Evolutionary conservation across 2,329 filamentous ascomycete genomes (phyloP), one percentile per base, ranked within the genome.

Genomic region (Tolypocladium sp.): DNA sequence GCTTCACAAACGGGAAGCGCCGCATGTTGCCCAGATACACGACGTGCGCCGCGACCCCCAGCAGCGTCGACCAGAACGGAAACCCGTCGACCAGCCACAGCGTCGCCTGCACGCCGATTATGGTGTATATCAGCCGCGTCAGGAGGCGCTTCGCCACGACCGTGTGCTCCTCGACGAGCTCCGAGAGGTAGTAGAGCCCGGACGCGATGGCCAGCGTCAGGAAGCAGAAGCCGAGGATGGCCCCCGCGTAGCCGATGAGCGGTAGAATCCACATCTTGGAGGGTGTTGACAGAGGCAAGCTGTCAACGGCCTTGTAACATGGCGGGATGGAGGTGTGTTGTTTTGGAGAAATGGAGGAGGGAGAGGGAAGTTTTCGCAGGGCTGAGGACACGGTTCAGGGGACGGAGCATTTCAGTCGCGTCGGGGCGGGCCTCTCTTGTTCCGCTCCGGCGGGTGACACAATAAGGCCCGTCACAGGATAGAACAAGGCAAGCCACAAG

Each of bases 171-270:
- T 99, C 94, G 62, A 99, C 94, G 17, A 97, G 86, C 74, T 99
- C 94, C 30, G 93, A 97, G 58, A 99, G 88, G 74, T 99, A 99
- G 78, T 99, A 99, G 33, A 99, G 86, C 42, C 94, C 94, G n/a
- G 92, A 97, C 44, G 94, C 94, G 70, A 99, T 97, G 59, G 93
- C 92, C 62, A 99, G 82, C 25, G 94, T 97, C 65, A 99, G 80
- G 76, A 99, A 97, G 69, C 85, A 86, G 78, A 99, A 99, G 72
- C 93, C 93, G 62, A 96, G 78, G 63, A 92, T 77, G 66, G 95
- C 86, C 69, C 94, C 94, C 40, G 92, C 74, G 70, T 96, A 97
- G 69, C 94, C 94, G 68, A 99, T 79, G 51, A 97, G 78, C 68
- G 93, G 92, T 70, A 99, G 79, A 78, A 99, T 91, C 91, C 92